Evolutionary conservation across 176 grass and related monocot genomes (phyloP).

Genomic region (Tillandsia fasciculata): DNA sequence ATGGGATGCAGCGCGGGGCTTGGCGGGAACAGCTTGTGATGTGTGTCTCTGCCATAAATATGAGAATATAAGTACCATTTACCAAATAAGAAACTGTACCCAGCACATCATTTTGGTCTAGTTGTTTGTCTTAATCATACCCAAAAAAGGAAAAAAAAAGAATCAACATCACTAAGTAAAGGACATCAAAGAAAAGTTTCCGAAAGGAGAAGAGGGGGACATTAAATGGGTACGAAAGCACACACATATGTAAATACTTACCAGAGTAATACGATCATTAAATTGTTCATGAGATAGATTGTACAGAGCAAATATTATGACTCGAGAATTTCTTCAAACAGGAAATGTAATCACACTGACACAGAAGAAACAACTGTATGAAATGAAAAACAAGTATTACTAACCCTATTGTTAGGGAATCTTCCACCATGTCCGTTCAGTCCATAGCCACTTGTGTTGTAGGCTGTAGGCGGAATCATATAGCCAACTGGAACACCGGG

Average conservation of each 20-base stretch:
- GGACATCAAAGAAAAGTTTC: neutral
- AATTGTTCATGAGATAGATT: neutral
- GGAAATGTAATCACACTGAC: neutral
- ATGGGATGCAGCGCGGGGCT: conserved; percentile 19
- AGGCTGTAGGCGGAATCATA: conserved; percentile 68
- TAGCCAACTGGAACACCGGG: conserved; percentile 74
- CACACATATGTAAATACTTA: neutral
- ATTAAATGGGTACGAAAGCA: neutral
- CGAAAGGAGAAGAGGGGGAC: neutral
- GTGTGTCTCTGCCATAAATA: neutral
- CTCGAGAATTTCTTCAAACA: neutral
- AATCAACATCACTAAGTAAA: neutral
- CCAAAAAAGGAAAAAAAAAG: neutral
- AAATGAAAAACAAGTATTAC: conserved; percentile 14
- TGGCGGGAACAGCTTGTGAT: neutral
- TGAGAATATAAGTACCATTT: neutral
- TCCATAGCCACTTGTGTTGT: conserved; percentile 50
- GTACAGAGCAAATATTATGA: neutral
- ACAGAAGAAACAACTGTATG: conserved; percentile 1
- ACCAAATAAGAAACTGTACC: neutral
- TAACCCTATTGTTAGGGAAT: conserved; percentile 73
- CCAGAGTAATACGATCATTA: no score
- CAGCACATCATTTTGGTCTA: neutral
- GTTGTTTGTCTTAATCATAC: neutral
- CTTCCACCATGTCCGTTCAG: conserved; percentile 74